Evolutionary conservation across 208 protist genomes (phyloP), one percentile per base, ranked within the genome.

Genomic region (Polymyxa betae): DNA sequence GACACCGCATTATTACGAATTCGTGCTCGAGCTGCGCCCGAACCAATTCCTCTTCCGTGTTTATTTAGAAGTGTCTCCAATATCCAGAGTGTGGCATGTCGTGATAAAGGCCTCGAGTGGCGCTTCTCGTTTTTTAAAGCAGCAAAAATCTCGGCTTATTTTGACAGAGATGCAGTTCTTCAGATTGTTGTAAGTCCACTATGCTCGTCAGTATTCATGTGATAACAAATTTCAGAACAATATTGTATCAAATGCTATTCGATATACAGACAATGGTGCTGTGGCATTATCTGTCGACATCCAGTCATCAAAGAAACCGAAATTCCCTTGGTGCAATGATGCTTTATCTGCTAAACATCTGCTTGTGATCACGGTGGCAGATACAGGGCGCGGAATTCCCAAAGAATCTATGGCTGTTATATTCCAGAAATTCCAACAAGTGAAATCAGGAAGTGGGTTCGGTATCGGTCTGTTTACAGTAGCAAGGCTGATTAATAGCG

Each of bases 201-300:
- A 45, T 43, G 16, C 72, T 43, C 40, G 72, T n/a, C 40, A 43
- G n/a, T 35, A 45, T 82, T n/a, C 16, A 38, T 35, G 16, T 82
- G 72, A 45, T 35, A 38, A 12, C 72, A 5, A 29, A 40, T 82
- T 43, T 43, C 72, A 82, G 72, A 82, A 82, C 40, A 82, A 82
- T 82, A 35, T 82, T n/a, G 72, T 82, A 45, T 82, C 72, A 43
- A 82, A 82, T n/a, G 72, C 72, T 35, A 82, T 82, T n/a, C 72
- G 72, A 35, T 82, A 82, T 43, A 82, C 72, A 35, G 72, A 82
- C 12, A 45, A 5, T 5, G 72, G 72, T 43, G 10, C 16, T 5
- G 72, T 82, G 16, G 72, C 72, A 5, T n/a, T 82, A 20, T 45
- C 72, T 5, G 35, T 82, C n/a, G 16, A 35, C 5, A 12, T 82